phyloP scores from a whole-genome alignment of 495 filamentous ascomycete genomes.

The Hypoxylon lienhwacheense region DNA sequence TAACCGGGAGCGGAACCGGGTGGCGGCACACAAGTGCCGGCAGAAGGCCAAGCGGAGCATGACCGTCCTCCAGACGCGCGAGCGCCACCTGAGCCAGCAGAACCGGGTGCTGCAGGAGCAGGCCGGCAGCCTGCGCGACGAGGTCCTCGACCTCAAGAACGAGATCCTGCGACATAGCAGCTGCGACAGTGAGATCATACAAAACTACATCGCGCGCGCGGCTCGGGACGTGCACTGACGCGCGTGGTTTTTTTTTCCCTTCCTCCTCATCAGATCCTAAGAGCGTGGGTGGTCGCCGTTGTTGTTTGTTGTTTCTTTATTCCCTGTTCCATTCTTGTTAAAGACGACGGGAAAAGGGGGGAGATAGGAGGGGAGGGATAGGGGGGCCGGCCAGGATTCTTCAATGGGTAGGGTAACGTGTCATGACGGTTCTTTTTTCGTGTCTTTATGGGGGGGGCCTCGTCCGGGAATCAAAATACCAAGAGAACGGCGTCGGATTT shows the following conservation, averaged over 20 bases:
- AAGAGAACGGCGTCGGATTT: too few relatives aligned
- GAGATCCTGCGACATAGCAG: constrained; percentile 56
- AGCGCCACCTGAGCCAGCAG: constrained; percentile 30
- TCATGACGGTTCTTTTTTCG: too few relatives aligned
- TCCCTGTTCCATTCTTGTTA: too few relatives aligned
- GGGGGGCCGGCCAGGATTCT: too few relatives aligned
- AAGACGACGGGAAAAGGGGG: too few relatives aligned
- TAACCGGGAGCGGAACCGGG: constrained; percentile 61
- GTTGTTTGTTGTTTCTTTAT: too few relatives aligned
- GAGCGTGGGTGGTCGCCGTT: too few relatives aligned
- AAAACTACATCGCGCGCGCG: constrained; percentile 52
- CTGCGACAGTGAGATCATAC: constrained; percentile 56
- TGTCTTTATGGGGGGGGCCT: too few relatives aligned
- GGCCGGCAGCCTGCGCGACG: constrained; percentile 44
- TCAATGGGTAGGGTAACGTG: too few relatives aligned
- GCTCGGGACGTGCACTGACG: constrained; percentile 30
- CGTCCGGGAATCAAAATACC: too few relatives aligned
- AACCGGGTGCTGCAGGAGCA: constrained; percentile 29
- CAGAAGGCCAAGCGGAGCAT: constrained; percentile 67
- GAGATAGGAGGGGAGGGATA: too few relatives aligned
- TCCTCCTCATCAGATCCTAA: too few relatives aligned
- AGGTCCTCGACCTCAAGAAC: constrained; percentile 57
- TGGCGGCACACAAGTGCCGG: constrained; percentile 70
- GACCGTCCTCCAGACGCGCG: constrained; percentile 46
- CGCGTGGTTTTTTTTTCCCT: not conserved